A percentile compares a stretch with the other conserved stretches of the same genome.
Conservation (phyloP, 345 rosid genomes). For the Populus tremula region DNA sequence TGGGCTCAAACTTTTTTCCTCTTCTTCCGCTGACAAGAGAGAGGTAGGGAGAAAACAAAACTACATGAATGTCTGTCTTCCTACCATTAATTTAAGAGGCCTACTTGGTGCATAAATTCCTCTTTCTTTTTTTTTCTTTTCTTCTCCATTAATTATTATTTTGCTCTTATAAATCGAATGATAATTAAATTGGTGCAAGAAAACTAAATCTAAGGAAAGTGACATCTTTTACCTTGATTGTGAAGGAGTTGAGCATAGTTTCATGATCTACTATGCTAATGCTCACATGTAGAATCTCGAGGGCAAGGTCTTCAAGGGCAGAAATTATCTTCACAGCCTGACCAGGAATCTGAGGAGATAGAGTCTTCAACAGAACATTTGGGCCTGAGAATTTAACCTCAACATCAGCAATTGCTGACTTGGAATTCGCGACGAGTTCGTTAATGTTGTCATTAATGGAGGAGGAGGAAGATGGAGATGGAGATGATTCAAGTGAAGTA, state of each 20-base stretch:
- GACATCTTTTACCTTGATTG: slow-evolving; percentile 69
- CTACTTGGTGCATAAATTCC: background rate
- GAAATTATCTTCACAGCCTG: slow-evolving; percentile 75
- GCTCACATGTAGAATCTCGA: slow-evolving; percentile 72
- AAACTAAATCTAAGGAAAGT: background rate
- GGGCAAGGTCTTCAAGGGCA: slow-evolving; percentile 70
- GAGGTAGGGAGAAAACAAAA: background rate
- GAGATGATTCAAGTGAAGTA: slow-evolving; percentile 48
- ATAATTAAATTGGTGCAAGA: background rate
- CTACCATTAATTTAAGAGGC: background rate
- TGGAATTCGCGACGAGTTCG: slow-evolving; percentile 81
- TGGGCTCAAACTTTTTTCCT: background rate
- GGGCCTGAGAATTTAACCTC: slow-evolving; percentile 93
- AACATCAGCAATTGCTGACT: slow-evolving; percentile 79
- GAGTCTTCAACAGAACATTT: slow-evolving; percentile 70
- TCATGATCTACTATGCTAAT: slow-evolving; percentile 60
- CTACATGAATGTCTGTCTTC: background rate
- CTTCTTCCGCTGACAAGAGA: background rate
- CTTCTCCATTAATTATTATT: background rate
- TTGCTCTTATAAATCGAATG: background rate
- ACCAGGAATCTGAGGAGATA: slow-evolving; percentile 78
- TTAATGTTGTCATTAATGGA: slow-evolving; percentile 35
- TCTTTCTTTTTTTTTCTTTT: background rate
- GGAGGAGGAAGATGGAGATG: slow-evolving; percentile 58
- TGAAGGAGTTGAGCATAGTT: slow-evolving; percentile 79